Evolutionary conservation across 1,284 basidiomycete species (phyloP).

Genomic region (Cryptococcus wingfieldii): DNA sequence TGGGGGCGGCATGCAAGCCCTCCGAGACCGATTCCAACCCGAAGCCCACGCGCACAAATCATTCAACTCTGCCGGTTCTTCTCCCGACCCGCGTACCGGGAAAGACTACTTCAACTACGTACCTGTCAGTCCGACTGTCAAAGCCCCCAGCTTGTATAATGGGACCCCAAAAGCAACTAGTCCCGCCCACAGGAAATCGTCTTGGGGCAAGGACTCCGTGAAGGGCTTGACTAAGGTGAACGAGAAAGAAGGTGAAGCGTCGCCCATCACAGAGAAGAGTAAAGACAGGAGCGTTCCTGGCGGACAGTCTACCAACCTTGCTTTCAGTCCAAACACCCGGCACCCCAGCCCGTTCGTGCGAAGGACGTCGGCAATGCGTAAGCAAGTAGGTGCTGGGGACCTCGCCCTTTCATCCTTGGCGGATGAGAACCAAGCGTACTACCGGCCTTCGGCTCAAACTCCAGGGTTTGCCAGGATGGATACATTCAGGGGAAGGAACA

Average conservation of each 20-base stretch:
- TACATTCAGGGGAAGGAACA: constrained; percentile 34
- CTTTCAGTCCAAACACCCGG: constrained; percentile 23
- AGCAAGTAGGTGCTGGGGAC: constrained; percentile 53
- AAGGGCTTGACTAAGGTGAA: constrained; percentile 15
- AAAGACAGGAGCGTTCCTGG: not conserved
- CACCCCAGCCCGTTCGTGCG: constrained; percentile 24
- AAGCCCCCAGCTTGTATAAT: constrained; percentile 36
- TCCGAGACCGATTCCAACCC: constrained; percentile 71
- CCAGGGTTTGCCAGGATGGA: constrained; percentile 44
- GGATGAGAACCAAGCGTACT: constrained; percentile 36
- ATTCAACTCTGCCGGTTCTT: constrained; percentile 9
- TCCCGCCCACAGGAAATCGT: constrained; percentile 13
- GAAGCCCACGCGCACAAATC: constrained; percentile 22
- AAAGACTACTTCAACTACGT: constrained; percentile 48
- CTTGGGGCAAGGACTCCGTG: constrained; percentile 1
- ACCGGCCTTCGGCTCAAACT: constrained; percentile 36
- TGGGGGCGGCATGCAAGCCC: constrained; percentile 81
- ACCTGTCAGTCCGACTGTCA: constrained; percentile 37
- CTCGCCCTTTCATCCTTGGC: constrained; percentile 51
- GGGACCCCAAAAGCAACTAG: constrained; percentile 24
- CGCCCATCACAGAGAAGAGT: constrained; percentile 5
- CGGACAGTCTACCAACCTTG: constrained; percentile 10
- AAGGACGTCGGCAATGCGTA: constrained; percentile 36
- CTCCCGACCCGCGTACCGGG: constrained; percentile 21
- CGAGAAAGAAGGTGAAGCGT: not conserved